A percentile compares a stretch with the other conserved stretches of the same genome.
These are phyloP conservation scores for Penicillium sp. DNA, from an alignment of 2,329 filamentous ascomycete species.

Conservation along the genomic window DNA sequence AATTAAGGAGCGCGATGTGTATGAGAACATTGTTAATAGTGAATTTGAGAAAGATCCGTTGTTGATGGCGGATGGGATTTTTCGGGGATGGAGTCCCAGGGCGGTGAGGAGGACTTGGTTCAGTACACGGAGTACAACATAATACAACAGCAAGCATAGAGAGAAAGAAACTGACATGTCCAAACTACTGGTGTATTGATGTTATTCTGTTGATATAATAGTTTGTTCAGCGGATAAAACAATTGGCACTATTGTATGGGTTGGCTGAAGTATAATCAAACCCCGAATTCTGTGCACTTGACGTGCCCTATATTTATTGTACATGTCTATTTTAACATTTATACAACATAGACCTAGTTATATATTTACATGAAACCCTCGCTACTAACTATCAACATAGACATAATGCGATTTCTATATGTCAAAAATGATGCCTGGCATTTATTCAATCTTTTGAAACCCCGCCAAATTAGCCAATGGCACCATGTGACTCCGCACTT, in stretches of 20 bases:
- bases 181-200: no score
- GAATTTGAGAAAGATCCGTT: conserved; percentile 5
- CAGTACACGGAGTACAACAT: not conserved
- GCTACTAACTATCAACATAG: no score
- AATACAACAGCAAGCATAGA: no score
- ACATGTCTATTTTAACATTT: not conserved
- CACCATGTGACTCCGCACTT: conserved; percentile 14
- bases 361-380: no score
- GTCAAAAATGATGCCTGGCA: not conserved
- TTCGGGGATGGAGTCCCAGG: conserved; percentile 11
- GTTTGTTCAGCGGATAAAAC: no score
- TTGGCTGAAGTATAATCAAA: no score
- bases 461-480: conserved; percentile 9
- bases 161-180: no score
- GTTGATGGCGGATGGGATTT: conserved; percentile 22
- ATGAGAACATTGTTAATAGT: conserved; percentile 27
- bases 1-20: conserved; percentile 22
- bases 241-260: no score
- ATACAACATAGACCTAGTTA: not conserved
- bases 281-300: no score
- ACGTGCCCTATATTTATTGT: not conserved
- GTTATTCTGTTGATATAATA: no score
- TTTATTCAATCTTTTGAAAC: not conserved
- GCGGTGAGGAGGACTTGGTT: conserved; percentile 3
- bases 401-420: not conserved